Percentiles rank a stretch among this genome's conserved stretches.
Conservation (phyloP, 257 asterid species). For the Plantago elongata region DNA sequence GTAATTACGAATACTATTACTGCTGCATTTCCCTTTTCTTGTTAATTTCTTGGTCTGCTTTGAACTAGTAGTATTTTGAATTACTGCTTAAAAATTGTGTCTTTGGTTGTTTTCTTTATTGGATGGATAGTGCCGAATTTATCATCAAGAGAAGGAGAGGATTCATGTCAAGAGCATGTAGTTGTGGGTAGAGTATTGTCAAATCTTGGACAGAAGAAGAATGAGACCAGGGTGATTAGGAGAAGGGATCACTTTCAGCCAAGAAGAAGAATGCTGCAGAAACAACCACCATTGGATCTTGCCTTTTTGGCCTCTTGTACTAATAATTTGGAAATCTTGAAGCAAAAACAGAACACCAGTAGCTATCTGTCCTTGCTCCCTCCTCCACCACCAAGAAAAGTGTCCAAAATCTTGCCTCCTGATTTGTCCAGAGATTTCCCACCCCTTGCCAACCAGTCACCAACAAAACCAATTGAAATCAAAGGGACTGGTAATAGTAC, state of each 20-base stretch:
- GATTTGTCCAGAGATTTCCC: constrained; percentile 14
- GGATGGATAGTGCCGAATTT: constrained; percentile 29
- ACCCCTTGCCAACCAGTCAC: not conserved
- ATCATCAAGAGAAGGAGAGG: constrained; percentile 16
- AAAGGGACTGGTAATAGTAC: not conserved
- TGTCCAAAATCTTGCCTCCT: constrained; percentile 40
- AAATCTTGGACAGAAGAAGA: constrained; percentile 18
- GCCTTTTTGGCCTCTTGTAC: constrained; percentile 11
- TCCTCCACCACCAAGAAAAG: constrained; percentile 43
- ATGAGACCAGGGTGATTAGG: constrained; percentile 27
- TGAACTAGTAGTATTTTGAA: not conserved
- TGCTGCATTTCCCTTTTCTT: not conserved
- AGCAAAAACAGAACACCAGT: constrained; percentile 18
- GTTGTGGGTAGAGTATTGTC: constrained; percentile 15
- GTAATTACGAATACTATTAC: constrained; percentile 10
- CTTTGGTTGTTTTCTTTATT: not conserved
- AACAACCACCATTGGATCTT: constrained; percentile 15
- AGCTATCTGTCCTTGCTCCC: constrained; percentile 39
- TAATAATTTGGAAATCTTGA: constrained; percentile 7
- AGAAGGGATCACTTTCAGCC: constrained; percentile 29
- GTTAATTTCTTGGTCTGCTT: not conserved
- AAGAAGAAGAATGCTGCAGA: constrained; percentile 27
- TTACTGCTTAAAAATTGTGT: not conserved
- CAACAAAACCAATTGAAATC: constrained; percentile 10
- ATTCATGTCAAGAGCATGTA: constrained; percentile 12